Base-by-base conservation (phyloP, 192 early-diverging fungal species). In the Haplosporangium gracile region DNA sequence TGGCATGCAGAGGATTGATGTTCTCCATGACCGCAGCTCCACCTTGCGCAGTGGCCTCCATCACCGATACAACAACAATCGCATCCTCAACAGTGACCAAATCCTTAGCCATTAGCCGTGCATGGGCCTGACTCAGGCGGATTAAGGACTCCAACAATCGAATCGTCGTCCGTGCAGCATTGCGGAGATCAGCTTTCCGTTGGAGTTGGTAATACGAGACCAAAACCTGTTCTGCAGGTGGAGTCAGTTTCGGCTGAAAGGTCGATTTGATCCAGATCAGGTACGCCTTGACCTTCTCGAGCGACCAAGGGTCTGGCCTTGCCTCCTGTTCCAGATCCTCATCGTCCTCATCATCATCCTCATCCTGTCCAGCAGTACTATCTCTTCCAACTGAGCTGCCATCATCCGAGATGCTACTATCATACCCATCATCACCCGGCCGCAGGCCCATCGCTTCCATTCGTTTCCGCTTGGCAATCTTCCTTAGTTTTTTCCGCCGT, bases 201-300 rank as follows among this genome's bases (percentile, higher is more conserved):
- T 96, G 95, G 34, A 92, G 65, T 78, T 94, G 94, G 77, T 96
- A 96, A 85, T 96, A 96, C 18, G 90, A 68, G 5, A 90, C 89
- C 65, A 96, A 85, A 22, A 96, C 93, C 39, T 89, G 87, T 53
- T 93, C 91, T 71, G 92, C 92, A 16, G 91, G 93, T 10, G 88
- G 88, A 2, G 94, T 93, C 0, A 94, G 87, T 51, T 68, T 71
- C 5, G 95, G 95, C n/a, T 88, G 72, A 43, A 92, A 89, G 0
- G 86, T 70, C 3, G 90, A 34, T 76, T 95, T 95, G 73, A 91
- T 90, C 70, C 89, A 92, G 20, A 88, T 88, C 29, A 96, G 83
- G 72, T 96, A 96, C 2, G 93, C 93, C 81, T 95, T 94, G 45
- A 96, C 75, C 78, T 89, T 90, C 24, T 93, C 94, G 40, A 94